These are phyloP conservation scores for Exutisphaerella laricina DNA, from an alignment of 2,329 filamentous ascomycete genomes.

Conservation along the genomic window DNA sequence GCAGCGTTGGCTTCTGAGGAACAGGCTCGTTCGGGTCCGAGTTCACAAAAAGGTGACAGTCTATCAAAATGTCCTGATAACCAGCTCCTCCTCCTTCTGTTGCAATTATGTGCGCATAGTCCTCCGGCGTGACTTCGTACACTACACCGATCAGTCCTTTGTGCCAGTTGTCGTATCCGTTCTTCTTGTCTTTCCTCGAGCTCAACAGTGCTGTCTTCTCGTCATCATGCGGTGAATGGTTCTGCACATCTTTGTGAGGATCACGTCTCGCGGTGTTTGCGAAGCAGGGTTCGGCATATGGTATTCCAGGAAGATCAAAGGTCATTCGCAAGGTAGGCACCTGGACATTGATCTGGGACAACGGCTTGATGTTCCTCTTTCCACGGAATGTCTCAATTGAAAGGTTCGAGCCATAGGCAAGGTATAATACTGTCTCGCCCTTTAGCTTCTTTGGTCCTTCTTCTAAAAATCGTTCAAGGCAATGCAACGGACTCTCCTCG, in stretches of 20 bases:
- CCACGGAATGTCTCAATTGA: constrained; percentile 73
- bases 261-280: constrained; percentile 68
- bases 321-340: constrained; percentile 72
- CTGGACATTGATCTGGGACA: constrained; percentile 75
- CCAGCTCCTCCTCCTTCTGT: constrained; percentile 82
- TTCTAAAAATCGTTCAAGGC: constrained; percentile 19
- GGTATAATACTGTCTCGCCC: constrained; percentile 32
- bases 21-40: constrained; percentile 49
- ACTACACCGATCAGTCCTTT: constrained; percentile 88
- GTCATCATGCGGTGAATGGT: constrained; percentile 12
- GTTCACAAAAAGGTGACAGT: constrained; percentile 66
- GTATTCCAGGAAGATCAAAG: constrained; percentile 79
- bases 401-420: constrained; percentile 88
- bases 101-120: constrained; percentile 80
- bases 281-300: constrained; percentile 88
- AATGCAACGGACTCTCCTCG: constrained; percentile 19
- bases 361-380: constrained; percentile 68
- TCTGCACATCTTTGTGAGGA: constrained; percentile 26
- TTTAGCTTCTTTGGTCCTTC: constrained; percentile 8
- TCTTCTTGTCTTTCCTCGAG: constrained; percentile 29
- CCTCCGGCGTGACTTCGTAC: constrained; percentile 80
- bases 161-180: constrained; percentile 64
- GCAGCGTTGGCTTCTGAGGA: constrained; percentile 57
- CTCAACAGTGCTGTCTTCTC: constrained; percentile 34
- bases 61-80: constrained; percentile 79